Base-by-base conservation (phyloP, 495 filamentous ascomycete species). In the Beverwykella pulmonaria region DNA sequence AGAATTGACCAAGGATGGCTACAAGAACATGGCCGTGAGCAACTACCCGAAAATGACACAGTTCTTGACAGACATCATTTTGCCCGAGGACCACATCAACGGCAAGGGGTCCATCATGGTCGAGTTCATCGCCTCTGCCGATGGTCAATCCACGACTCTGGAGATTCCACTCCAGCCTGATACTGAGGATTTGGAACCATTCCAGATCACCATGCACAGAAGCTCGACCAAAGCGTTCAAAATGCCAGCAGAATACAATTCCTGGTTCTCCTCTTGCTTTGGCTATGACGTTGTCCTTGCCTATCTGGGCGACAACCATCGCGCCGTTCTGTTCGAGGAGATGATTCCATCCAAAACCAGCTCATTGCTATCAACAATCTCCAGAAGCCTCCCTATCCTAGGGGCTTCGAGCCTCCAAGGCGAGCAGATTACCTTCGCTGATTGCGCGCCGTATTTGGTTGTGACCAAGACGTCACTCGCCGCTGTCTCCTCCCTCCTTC, bases 361-460 rank as follows among this genome's bases (percentile, higher is more conserved):
- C 15, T 72, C 71, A 10, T 88, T 84, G 85, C 58, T 83, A 0
- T 80, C 83, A 1, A 75, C 63, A 20, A 47, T 87, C 34, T 67
- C 78, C 0, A 77, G 75, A 1, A 76, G 71, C 49, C 46, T 84
- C 12, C 75, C 78, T 41, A 56, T 70, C n/a, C 58, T 67, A n/a
- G 72, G 60, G 48, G 27, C 32, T 8, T 61, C 50, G 27, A 65
- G 23, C n/a, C n/a, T 27, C 7, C 27, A 77, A 2, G 68, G 29
- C 1, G 36, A 67, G 10, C 79, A 29, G 75, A 85, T 97, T 26
- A 88, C 84, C 0, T 98, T 98, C 73, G 84, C 89, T 3, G 93
- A 98, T 73, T 84, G 84, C 39, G 91, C 93, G 4, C 87, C 92
- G 0, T 87, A 89, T 65, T 78, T 97, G 1, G 74, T 98, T 6